Evolutionary conservation across 805 yeast genomes (phyloP).

Genomic region (Yarrowia sp.): DNA sequence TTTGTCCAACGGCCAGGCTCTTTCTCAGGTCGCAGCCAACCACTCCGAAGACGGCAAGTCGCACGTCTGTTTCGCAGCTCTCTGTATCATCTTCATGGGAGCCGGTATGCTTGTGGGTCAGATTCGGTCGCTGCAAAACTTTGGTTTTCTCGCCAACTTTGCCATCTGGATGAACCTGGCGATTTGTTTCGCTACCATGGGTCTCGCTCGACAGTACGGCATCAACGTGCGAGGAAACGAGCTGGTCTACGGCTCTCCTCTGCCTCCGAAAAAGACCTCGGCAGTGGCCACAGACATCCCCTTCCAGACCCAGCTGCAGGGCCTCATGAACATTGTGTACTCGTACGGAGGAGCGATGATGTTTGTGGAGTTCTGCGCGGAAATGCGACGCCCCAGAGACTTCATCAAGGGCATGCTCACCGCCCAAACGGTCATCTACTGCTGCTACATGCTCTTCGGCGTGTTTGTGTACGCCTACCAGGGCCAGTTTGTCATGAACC

Average conservation of each 20-base stretch:
- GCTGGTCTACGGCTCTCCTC: constrained; percentile 44
- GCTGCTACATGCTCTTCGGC: constrained; percentile 54
- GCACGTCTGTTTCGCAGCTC: constrained; percentile 53
- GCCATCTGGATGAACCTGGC: constrained; percentile 59
- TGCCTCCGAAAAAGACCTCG: constrained; percentile 36
- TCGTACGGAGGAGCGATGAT: constrained; percentile 62
- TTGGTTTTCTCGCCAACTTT: constrained; percentile 55
- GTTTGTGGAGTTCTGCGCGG: constrained; percentile 58
- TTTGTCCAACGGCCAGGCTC: constrained; percentile 54
- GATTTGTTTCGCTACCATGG: constrained; percentile 56
- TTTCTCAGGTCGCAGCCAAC: constrained; percentile 51
- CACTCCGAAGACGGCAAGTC: constrained; percentile 36
- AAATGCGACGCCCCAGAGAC: constrained; percentile 58
- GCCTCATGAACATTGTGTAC: constrained; percentile 56
- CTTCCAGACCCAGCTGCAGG: constrained; percentile 50
- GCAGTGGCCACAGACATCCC: constrained; percentile 27
- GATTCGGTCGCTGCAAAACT: constrained; percentile 52
- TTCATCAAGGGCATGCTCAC: constrained; percentile 57
- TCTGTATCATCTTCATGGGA: constrained; percentile 55
- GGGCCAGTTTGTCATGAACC: constrained; percentile 56
- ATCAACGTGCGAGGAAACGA: constrained; percentile 47
- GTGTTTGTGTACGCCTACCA: constrained; percentile 55
- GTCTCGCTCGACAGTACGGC: constrained; percentile 49
- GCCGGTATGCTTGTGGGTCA: constrained; percentile 56
- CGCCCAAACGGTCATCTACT: constrained; percentile 54